Evolutionary conservation across 164 flowering plant genomes (phyloP), one percentile per base, ranked within the genome.

Genomic region (Tinospora cordifolia): DNA sequence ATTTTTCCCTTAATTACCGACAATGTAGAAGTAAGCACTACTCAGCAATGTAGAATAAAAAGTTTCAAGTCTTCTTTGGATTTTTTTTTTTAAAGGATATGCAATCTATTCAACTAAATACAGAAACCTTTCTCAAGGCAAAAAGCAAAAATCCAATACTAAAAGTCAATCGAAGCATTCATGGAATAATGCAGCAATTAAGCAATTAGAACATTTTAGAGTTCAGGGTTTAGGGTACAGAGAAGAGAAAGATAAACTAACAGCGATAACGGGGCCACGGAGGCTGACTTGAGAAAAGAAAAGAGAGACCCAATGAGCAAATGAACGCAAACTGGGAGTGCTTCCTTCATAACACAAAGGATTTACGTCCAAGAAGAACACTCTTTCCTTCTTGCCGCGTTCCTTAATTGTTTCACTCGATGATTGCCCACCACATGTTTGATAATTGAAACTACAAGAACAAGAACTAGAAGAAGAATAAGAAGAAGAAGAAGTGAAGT

Each of bases 281-380:
- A 66, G 87, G 82, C 90, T 84, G 79, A 94, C 97, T 84, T 87
- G 78, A 26, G 84, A 78, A 83, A 94, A 88, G 85, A 91, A 86
- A 41, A 94, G 89, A 54, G 96, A 89, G 63, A 90, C 59, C 98
- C 98, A 94, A 22, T 79, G 84, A 78, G 85, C 92, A 72, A 94
- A 94, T 41, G 92, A 80, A 15, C 70, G 80, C 71, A 89, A 82
- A 68, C 92, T 87, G 2, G 89, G 96, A 1, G 65, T 81, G 66
- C 80, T 88, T 69, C 98, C 95, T 9, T 47, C 78, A 54, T 92
- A 91, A 74, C 96, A 91, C 11, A 94, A 78, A 13, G 97, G 89
- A 76, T 91, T 91, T 54, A 91, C 96, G 68, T 91, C 98, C 81
- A 94, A 81, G 72, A 92, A 89, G 80, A 91, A 94, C 1, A 90